Evolutionary conservation across 768 basidiomycete genomes (phyloP).

Genomic region (Pulveroboletus ravenelii): DNA sequence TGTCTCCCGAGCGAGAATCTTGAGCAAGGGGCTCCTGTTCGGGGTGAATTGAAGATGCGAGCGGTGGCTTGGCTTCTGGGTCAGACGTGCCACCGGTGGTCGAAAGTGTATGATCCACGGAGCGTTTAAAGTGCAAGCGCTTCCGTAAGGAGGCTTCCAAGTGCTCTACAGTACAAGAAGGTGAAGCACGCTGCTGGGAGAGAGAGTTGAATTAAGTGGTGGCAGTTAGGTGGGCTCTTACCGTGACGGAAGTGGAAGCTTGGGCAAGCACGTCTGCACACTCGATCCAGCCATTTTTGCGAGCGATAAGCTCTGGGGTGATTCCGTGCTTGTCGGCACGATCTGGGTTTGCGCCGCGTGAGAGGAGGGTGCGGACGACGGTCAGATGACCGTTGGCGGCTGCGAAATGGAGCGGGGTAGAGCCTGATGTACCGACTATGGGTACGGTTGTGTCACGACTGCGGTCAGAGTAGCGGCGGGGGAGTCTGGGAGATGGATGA

Average conservation of each 20-base stretch:
- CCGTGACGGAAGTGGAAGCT: slow-evolving; percentile 40
- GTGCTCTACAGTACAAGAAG: slow-evolving; percentile 28
- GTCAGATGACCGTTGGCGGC: slow-evolving; percentile 87
- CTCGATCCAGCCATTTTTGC: slow-evolving; percentile 73
- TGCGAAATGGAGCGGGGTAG: slow-evolving; percentile 95
- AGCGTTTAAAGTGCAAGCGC: slow-evolving; percentile 69
- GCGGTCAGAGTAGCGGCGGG: slow-evolving; percentile 70
- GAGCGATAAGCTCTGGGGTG: slow-evolving; percentile 80
- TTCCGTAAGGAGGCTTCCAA: slow-evolving; percentile 33
- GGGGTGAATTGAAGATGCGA: slow-evolving; percentile 3
- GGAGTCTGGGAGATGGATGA: slow-evolving; percentile 43
- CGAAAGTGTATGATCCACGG: slow-evolving; percentile 67
- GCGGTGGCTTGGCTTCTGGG: slow-evolving; percentile 23
- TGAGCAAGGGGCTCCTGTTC: slow-evolving; percentile 14
- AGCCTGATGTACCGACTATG: slow-evolving; percentile 79
- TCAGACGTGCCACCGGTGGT: slow-evolving; percentile 36
- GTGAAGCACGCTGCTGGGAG: slow-evolving; percentile 15
- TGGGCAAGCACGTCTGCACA: slow-evolving; percentile 70
- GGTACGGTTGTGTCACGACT: slow-evolving; percentile 61
- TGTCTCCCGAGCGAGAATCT: slow-evolving; percentile 3
- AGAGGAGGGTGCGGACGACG: slow-evolving; percentile 75
- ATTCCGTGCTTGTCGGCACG: slow-evolving; percentile 88
- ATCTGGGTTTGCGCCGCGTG: slow-evolving; percentile 77
- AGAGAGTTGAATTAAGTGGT: slow-evolving; percentile 18
- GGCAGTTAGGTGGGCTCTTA: not conserved